Evolutionary conservation across 1,139 yeast genomes (phyloP).

Genomic region (Meyerozyma smithsonii): DNA sequence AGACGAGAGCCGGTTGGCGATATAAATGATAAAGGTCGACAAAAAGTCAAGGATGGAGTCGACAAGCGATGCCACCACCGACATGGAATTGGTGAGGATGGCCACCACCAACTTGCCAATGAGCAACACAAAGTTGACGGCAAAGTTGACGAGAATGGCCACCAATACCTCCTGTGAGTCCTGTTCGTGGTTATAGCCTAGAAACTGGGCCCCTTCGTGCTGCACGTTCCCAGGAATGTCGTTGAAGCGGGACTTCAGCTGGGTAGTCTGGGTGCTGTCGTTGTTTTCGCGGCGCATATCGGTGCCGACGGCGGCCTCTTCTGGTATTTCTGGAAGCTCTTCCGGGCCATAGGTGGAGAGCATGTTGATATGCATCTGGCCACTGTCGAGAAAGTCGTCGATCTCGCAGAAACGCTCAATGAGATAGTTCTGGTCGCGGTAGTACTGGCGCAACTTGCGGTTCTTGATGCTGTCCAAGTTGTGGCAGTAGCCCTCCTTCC

Average conservation of each 20-base stretch:
- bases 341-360: constrained; percentile 52
- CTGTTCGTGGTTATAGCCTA: constrained; percentile 45
- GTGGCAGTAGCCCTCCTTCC: constrained; percentile 34
- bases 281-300: constrained; percentile 4
- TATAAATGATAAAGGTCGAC: constrained; percentile 68
- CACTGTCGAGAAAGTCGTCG: constrained; percentile 66
- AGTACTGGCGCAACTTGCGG: constrained; percentile 28
- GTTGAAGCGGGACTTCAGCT: constrained; percentile 26
- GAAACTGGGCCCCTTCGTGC: constrained; percentile 47
- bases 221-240: constrained; percentile 60
- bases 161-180: constrained; percentile 42
- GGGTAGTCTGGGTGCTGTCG: constrained; percentile 8
- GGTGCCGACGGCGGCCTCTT: constrained; percentile 6
- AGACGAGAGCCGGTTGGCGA: constrained; percentile 57
- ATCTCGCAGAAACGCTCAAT: constrained; percentile 56
- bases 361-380: constrained; percentile 59
- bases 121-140: constrained; percentile 54
- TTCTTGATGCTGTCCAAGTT: constrained; percentile 20
- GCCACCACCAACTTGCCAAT: constrained; percentile 63
- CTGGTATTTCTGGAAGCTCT: constrained; percentile 18
- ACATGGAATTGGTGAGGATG: constrained; percentile 60
- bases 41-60: constrained; percentile 72
- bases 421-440: constrained; percentile 52
- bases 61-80: constrained; percentile 72
- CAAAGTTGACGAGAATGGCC: constrained; percentile 65